Percentiles rank a stretch among this genome's conserved stretches.
phyloP scores from a whole-genome alignment of 129 eudicot species.

The Logfia minima region DNA sequence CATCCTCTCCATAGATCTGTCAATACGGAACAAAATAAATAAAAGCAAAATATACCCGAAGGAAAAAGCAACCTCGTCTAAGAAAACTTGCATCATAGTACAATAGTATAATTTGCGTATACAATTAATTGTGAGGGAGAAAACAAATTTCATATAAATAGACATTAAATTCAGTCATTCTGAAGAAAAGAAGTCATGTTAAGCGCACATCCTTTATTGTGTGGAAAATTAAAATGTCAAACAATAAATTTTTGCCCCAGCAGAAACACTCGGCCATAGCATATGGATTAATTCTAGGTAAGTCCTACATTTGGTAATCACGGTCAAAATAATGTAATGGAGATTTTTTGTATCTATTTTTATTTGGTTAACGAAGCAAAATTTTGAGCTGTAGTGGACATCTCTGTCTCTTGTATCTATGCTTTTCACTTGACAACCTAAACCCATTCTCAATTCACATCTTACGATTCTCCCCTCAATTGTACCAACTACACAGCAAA shows the following conservation, averaged over 20 bases:
- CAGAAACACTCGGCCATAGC: not conserved
- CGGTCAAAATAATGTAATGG: not conserved
- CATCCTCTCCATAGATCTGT: conserved; percentile 89
- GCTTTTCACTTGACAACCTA: not conserved
- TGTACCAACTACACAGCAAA: not conserved
- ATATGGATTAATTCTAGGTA: not conserved
- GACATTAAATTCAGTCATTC: too few relatives aligned
- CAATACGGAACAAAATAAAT: not conserved
- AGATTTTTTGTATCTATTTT: not conserved
- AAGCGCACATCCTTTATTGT: not conserved
- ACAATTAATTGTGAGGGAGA: too few relatives aligned
- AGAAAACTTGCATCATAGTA: not conserved
- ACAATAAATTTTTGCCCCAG: not conserved
- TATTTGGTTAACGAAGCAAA: not conserved
- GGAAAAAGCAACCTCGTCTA: not conserved
- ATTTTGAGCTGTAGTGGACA: not conserved
- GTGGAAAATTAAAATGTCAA: not conserved
- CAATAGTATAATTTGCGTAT: too few relatives aligned
- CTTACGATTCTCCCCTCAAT: not conserved
- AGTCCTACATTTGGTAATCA: conserved; percentile 7
- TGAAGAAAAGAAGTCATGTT: too few relatives aligned
- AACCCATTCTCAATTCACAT: conserved; percentile 2
- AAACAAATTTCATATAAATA: too few relatives aligned
- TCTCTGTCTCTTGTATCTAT: too few relatives aligned
- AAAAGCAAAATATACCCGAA: not conserved